Evolutionary conservation across 345 rosid genomes (phyloP), one percentile per base, ranked within the genome.

Genomic region (Physaria fendleri): DNA sequence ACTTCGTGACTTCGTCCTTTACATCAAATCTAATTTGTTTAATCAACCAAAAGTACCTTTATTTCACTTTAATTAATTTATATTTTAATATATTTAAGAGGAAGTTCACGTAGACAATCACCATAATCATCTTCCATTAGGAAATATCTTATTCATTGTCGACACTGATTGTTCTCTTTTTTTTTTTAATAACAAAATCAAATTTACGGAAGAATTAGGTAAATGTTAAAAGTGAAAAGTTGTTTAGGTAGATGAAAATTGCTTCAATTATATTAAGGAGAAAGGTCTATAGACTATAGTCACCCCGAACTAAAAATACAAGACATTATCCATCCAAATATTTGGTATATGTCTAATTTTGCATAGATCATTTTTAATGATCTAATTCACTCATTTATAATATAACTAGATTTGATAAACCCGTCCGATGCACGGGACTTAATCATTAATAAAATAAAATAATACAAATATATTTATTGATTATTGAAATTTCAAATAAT

Each of bases 21-120:
- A 40, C 48, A 68, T 44, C 62, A 68, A 43, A 60, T 68, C 73
- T 60, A 28, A 27, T 0, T n/a, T 4, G 12, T 8, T 58, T 37
- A 16, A 28, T 41, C 32, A 30, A 16, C 32, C 12, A 43, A 60
- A 52, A 61, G 67, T 2, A 60, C 28, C 62, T 60, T 68, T 68
- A 20, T 52, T 12, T 28, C 62, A 43, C 15, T 12, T 14, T 22
- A 56, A 13, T 5, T n/a, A n/a, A 65, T 38, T 16, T 51, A 10
- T 33, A 50, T 59, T 34, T 27, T 38, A 21, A 68, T 68, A 27
- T 60, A 43, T 28, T 42, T 32, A 60, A 68, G 49, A 60, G n/a
- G 56, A 68, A 52, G 41, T 53, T 44, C 56, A 68, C 62, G 62
- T 68, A 59, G 56, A 60, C 62, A 60, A 39, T 44, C 66, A 59